Base-by-base conservation (phyloP, 1,284 basidiomycete genomes). In the Sparassis latifolia region DNA sequence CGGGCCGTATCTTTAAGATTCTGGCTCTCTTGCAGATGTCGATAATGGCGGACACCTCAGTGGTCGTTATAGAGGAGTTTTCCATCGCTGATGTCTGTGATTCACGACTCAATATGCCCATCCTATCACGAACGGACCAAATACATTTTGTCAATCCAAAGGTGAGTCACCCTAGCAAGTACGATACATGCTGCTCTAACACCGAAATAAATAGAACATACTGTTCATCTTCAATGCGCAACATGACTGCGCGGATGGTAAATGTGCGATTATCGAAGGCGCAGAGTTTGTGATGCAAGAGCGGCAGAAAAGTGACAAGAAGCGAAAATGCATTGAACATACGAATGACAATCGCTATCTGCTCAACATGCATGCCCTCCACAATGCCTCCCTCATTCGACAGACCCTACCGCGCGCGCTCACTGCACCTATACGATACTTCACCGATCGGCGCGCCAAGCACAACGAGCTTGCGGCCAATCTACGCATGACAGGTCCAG, bases 151-250 rank as follows among this genome's bases (percentile, higher is more conserved):
- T n/a, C n/a, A n/a, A n/a, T n/a, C n/a, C n/a, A n/a, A n/a, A n/a
- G n/a, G n/a, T n/a, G n/a, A n/a, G n/a, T n/a, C n/a, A n/a, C n/a
- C n/a, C n/a, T n/a, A n/a, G n/a, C n/a, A n/a, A n/a, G n/a, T n/a
- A n/a, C n/a, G n/a, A n/a, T n/a, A n/a, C n/a, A n/a, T n/a, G n/a
- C n/a, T n/a, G n/a, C n/a, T n/a, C n/a, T n/a, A n/a, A n/a, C n/a
- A n/a, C n/a, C n/a, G n/a, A 6, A 12, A 37, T 6, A 37, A 37
- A 37, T 45, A 58, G 57, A 38, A 51, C 49, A 35, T 60, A 29
- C 38, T 45, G 31, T 62, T 62, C 42, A 46, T 54, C 12, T 57
- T 62, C 51, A 60, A 60, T 45, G 54, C 55, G 5, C 60, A 62
- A 33, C 60, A 62, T 33, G 52, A 62, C 44, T 62, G 60, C 44